Percentiles rank a stretch among this genome's conserved stretches.
Evolutionary conservation across 345 rosid species (phyloP).

Genomic region (Salix suchowensis): DNA sequence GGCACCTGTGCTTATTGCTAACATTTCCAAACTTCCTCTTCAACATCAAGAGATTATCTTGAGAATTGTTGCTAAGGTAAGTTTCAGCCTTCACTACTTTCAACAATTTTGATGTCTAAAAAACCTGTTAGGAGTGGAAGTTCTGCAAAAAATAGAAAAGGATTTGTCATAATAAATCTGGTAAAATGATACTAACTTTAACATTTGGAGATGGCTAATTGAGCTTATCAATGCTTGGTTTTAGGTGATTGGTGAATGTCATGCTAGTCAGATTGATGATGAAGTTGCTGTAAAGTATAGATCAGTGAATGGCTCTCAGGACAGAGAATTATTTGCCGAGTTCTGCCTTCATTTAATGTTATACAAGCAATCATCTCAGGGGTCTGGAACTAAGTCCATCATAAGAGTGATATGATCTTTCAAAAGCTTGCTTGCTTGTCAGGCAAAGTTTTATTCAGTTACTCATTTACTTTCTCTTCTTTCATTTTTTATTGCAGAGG

Average conservation of each 20-base stretch:
- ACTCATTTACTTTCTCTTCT: constrained; percentile 1
- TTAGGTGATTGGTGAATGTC: constrained; percentile 91
- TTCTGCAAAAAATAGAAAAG: too few relatives aligned
- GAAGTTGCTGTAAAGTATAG: constrained; percentile 66
- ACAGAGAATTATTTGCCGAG: constrained; percentile 66
- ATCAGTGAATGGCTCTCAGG: constrained; percentile 44
- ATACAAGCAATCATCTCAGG: constrained; percentile 67
- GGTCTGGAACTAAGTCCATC: constrained; percentile 45
- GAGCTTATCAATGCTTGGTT: constrained; percentile 14
- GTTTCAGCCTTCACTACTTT: constrained; percentile 5
- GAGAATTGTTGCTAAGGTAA: constrained; percentile 69
- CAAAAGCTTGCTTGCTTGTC: constrained; percentile 1
- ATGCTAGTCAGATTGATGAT: constrained; percentile 54
- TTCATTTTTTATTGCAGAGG: constrained; percentile 46
- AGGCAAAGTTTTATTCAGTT: constrained; percentile 17
- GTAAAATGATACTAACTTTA: too few relatives aligned
- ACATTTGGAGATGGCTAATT: background rate
- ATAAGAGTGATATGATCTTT: background rate
- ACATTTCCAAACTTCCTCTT: constrained; percentile 64
- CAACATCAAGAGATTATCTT: constrained; percentile 83
- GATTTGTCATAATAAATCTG: too few relatives aligned
- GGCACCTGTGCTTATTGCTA: constrained; percentile 58
- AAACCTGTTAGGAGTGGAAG: too few relatives aligned
- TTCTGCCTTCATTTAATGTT: constrained; percentile 71
- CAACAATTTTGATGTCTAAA: background rate